A percentile compares a stretch with the other conserved stretches of the same genome.
Evolutionary conservation across 1,139 yeast species (phyloP).

Genomic region (Magnusiomyces tetraspermus): DNA sequence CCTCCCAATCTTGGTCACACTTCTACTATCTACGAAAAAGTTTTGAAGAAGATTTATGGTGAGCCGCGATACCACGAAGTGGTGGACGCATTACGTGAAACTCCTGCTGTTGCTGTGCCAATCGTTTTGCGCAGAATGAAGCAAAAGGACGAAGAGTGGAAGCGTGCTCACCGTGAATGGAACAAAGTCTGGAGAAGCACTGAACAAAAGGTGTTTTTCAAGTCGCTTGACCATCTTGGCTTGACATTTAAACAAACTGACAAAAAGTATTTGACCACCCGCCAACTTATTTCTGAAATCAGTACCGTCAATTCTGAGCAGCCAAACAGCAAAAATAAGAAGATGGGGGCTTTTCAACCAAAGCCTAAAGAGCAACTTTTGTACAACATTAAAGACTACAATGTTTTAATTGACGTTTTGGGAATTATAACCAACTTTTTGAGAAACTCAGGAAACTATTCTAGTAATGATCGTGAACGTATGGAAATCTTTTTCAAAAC

Average conservation of each 20-base stretch:
- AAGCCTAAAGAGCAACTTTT: constrained; percentile 80
- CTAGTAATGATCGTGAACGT: constrained; percentile 72
- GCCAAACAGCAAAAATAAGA: constrained; percentile 54
- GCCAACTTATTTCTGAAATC: constrained; percentile 83
- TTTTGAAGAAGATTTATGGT: constrained; percentile 84
- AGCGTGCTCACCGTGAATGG: constrained; percentile 97
- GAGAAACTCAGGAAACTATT: constrained; percentile 57
- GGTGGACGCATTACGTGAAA: constrained; percentile 88
- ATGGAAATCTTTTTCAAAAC: constrained; percentile 62
- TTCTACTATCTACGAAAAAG: constrained; percentile 89
- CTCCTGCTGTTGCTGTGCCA: constrained; percentile 92
- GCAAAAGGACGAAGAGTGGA: constrained; percentile 99
- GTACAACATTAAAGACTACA: constrained; percentile 55
- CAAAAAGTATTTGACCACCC: constrained; percentile 80
- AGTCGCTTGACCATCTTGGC: constrained; percentile 90
- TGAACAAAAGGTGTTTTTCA: constrained; percentile 89
- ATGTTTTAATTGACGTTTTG: constrained; percentile 64
- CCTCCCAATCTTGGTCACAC: constrained; percentile 93
- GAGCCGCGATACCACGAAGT: constrained; percentile 94
- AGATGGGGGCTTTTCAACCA: constrained; percentile 76
- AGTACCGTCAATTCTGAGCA: constrained; percentile 90
- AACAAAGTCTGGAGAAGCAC: constrained; percentile 98
- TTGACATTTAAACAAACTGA: constrained; percentile 94
- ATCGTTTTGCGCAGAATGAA: constrained; percentile 82
- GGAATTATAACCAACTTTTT: constrained; percentile 63